Evolutionary conservation across 1,284 basidiomycete species (phyloP).

Genomic region (Puccinia triticina): DNA sequence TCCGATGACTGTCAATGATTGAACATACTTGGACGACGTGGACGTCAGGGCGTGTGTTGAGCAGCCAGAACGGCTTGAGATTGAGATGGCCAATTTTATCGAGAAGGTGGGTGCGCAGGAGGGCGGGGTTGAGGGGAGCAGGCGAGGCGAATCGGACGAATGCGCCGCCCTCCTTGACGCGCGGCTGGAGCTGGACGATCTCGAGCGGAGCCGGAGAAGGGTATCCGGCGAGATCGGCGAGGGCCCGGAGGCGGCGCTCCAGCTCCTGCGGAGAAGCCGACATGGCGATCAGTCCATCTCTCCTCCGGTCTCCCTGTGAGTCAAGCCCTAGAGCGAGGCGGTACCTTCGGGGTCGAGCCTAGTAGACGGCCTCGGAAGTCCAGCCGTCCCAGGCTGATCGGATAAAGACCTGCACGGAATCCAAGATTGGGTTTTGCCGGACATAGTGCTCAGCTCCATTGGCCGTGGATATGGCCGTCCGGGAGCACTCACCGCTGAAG

Average conservation of each 20-base stretch:
- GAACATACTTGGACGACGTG: slow-evolving; percentile 4
- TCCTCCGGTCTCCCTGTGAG: no score
- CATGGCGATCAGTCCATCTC: not conserved
- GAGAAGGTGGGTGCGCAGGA: not conserved
- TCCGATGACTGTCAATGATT: not conserved
- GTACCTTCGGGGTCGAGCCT: slow-evolving; percentile 5
- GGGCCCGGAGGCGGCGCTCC: not conserved
- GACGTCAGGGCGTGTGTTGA: not conserved
- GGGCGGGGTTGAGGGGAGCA: not conserved
- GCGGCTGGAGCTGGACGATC: slow-evolving; percentile 6
- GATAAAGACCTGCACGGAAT: slow-evolving; percentile 29
- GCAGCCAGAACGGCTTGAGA: slow-evolving; percentile 17
- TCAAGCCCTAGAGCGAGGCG: no score
- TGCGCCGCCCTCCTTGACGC: slow-evolving; percentile 14
- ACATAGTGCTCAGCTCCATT: not conserved
- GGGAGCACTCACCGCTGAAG: slow-evolving; percentile 7
- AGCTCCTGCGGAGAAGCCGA: not conserved
- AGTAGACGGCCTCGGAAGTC: slow-evolving; percentile 30
- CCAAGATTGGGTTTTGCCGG: not conserved
- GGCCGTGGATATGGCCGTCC: not conserved
- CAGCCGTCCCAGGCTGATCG: slow-evolving; percentile 28
- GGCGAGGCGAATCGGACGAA: not conserved
- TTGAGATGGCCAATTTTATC: not conserved
- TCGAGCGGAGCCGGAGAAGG: not conserved
- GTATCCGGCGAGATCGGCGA: not conserved